These are phyloP conservation scores for Coniochaeta prunicola DNA, from an alignment of 2,329 filamentous ascomycete genomes.

Conservation along the genomic window DNA sequence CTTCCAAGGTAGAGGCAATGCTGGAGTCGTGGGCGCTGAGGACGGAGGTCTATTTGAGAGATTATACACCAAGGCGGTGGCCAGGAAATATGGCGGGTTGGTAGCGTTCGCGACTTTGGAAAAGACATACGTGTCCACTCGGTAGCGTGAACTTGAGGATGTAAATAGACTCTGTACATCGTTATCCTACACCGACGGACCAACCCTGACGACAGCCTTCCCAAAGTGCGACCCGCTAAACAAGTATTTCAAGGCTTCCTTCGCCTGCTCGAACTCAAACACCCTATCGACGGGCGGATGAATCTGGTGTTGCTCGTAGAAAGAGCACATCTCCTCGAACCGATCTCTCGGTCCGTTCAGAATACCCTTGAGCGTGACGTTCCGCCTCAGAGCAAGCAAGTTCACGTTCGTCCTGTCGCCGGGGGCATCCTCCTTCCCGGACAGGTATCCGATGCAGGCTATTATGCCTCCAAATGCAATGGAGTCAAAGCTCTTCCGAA, in stretches of 20 bases:
- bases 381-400: slow-evolving; percentile 39
- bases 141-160: too few species aligned
- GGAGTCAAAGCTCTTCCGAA: slow-evolving; percentile 44
- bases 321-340: slow-evolving; percentile 45
- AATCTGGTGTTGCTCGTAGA: slow-evolving; percentile 28
- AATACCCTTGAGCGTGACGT: slow-evolving; percentile 45
- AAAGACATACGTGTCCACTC: too few species aligned
- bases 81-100: too few species aligned
- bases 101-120: too few species aligned
- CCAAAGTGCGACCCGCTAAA: slow-evolving; percentile 44
- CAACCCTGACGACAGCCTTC: slow-evolving; percentile 38
- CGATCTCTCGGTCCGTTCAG: slow-evolving; percentile 51
- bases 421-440: slow-evolving; percentile 44
- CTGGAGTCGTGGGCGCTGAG: too few species aligned
- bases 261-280: slow-evolving; percentile 32
- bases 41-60: too few species aligned
- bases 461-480: slow-evolving; percentile 49
- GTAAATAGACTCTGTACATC: background rate
- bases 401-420: slow-evolving; percentile 52
- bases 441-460: slow-evolving; percentile 38
- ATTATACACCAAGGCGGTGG: too few species aligned
- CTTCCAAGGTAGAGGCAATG: too few species aligned
- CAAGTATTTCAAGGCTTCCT: slow-evolving; percentile 40
- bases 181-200: background rate
- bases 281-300: slow-evolving; percentile 33